Conservation (phyloP, 2,329 filamentous ascomycete genomes). For the Fusarium papillatum region DNA sequence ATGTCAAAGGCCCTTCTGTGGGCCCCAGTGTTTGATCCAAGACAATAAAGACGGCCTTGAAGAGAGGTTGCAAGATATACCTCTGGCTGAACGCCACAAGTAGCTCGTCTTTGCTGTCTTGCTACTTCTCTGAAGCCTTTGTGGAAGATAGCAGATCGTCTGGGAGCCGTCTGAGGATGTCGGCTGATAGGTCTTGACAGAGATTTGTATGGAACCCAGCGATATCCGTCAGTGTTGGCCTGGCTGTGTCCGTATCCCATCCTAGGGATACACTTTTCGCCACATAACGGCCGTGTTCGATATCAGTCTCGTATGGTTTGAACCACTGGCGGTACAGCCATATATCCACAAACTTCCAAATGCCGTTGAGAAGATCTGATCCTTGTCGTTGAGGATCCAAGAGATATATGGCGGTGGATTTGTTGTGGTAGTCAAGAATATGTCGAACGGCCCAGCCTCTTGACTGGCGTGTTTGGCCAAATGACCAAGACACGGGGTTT, state of each 20-base stretch:
- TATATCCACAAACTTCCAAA: slow-evolving; percentile 6
- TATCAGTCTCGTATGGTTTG: slow-evolving; percentile 5
- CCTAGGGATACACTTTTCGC: background rate
- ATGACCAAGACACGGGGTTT: background rate
- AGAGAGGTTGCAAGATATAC: slow-evolving; percentile 3
- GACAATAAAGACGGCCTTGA: slow-evolving; percentile 1
- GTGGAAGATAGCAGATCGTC: background rate
- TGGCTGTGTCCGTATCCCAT: background rate
- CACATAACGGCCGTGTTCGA: background rate
- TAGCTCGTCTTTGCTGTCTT: background rate
- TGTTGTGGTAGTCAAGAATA: background rate
- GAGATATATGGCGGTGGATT: slow-evolving; percentile 8
- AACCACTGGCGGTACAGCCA: slow-evolving; percentile 21
- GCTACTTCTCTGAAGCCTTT: background rate
- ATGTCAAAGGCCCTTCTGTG: background rate
- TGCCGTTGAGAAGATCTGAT: background rate
- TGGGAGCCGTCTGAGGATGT: background rate
- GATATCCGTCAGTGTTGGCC: background rate
- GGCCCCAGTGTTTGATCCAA: slow-evolving; percentile 3
- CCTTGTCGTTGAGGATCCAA: background rate
- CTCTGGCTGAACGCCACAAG: background rate
- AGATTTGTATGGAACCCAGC: background rate
- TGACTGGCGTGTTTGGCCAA: background rate
- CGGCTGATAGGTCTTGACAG: background rate
- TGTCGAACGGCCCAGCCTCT: background rate